Evolutionary conservation across 768 basidiomycete species (phyloP).

Genomic region (Macrolepiota albuminosa): DNA sequence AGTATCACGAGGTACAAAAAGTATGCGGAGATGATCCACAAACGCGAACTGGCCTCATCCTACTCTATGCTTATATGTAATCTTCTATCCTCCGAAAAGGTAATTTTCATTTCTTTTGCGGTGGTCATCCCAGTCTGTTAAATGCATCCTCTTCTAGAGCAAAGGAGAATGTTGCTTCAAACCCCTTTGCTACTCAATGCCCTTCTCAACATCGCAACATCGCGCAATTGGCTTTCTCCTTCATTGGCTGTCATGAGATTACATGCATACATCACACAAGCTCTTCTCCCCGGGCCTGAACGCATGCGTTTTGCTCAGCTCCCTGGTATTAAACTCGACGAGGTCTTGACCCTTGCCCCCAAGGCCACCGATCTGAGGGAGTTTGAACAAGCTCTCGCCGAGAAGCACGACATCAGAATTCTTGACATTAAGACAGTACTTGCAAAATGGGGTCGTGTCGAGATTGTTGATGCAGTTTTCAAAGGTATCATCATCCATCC

Average conservation of each 20-base stretch:
- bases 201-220: slow-evolving; percentile 73
- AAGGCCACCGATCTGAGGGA: slow-evolving; percentile 39
- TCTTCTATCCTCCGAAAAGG: slow-evolving; percentile 57
- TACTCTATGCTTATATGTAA: slow-evolving; percentile 81
- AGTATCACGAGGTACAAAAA: slow-evolving; percentile 50
- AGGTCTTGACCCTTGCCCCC: slow-evolving; percentile 33
- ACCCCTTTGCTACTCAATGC: slow-evolving; percentile 73
- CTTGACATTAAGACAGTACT: slow-evolving; percentile 60
- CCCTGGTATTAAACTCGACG: slow-evolving; percentile 60
- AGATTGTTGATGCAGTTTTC: slow-evolving; percentile 80
- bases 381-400: slow-evolving; percentile 44
- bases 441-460: slow-evolving; percentile 66
- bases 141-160: slow-evolving; percentile 41
- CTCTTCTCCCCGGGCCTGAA: slow-evolving; percentile 57
- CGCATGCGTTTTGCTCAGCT: slow-evolving; percentile 62
- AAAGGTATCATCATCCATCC: slow-evolving; percentile 53
- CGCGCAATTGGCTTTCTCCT: slow-evolving; percentile 87
- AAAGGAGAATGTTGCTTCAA: slow-evolving; percentile 64
- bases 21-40: slow-evolving; percentile 33
- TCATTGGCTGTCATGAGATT: slow-evolving; percentile 77
- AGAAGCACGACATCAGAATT: slow-evolving; percentile 43
- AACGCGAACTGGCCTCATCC: slow-evolving; percentile 54
- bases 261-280: slow-evolving; percentile 82
- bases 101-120: slow-evolving; percentile 29
- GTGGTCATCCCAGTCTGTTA: background rate